Base-by-base conservation (phyloP, 2,329 filamentous ascomycete genomes). In the Cladophialophora psammophila region DNA sequence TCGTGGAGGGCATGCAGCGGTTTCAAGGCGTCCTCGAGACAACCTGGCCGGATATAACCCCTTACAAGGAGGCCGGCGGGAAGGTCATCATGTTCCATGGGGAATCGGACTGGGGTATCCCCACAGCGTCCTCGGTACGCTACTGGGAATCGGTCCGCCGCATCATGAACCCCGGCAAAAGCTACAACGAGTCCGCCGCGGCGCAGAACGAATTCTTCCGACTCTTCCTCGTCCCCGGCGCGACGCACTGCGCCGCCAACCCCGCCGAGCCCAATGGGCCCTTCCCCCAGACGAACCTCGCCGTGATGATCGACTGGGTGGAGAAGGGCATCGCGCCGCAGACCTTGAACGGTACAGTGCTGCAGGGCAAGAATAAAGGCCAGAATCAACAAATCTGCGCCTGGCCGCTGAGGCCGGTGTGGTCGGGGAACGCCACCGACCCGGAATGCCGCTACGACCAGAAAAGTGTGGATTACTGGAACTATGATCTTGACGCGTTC, bases 71-170 rank as follows among this genome's bases (percentile, higher is more conserved):
- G 2, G 71, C 78, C 0, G 86, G 85, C 31, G 85, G 84, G 60
- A 88, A 88, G 75, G 75, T 88, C 3, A 76, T 88, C 10, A 85
- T 87, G 74, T 86, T 82, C 77, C 86, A 88, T 75, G 86, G 85
- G 60, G 85, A 88, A 75, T 83, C 82, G 0, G 86, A 88, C 74
- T 75, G 79, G 13, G 81, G 79, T 6, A 78, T 88, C 67, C 85
- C 85, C 1, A 74, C 86, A 0, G 84, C 79, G 5, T 85, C 84
- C 0, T 86, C 84, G 0, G 81, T 86, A 0, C 84, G 81, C 72
- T 88, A 87, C 78, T 83, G 80, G 75, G 79, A 87, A 62, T 82
- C 84, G 2, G 85, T 88, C 40, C 81, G 82, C 45, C 72, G 71
- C 3, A 78, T 82, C 75, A 85, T 87, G 83, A 84, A 84, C 73